phyloP scores from a whole-genome alignment of 192 early-diverging fungal species.

The Radiomyces spectabilis region DNA sequence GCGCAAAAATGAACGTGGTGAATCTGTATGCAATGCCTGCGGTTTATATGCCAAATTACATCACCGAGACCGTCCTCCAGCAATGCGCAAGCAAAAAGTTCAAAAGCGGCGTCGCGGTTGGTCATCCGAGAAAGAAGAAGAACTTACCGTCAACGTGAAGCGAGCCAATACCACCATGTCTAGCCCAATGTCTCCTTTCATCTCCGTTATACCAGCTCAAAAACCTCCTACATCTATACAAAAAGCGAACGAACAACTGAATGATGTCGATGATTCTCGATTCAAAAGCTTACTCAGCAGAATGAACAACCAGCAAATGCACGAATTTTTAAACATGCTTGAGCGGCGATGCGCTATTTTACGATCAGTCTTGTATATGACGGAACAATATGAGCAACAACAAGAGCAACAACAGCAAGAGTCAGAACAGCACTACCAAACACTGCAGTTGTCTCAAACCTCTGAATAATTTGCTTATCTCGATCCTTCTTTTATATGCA shows the following conservation, averaged over 20 bases:
- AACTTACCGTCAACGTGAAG: too few species aligned
- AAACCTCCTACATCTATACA: neutral
- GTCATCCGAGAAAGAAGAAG: constrained; percentile 28
- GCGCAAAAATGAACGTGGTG: constrained; percentile 65
- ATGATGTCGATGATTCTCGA: constrained; percentile 24
- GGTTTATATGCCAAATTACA: constrained; percentile 92
- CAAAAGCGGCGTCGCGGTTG: constrained; percentile 49
- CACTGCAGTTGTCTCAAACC: too few species aligned
- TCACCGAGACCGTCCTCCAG: constrained; percentile 73
- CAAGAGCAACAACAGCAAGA: too few species aligned
- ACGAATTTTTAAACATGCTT: constrained; percentile 44
- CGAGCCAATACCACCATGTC: neutral
- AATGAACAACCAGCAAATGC: constrained; percentile 45
- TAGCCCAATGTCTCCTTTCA: neutral
- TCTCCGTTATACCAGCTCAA: neutral
- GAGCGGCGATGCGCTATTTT: constrained; percentile 49
- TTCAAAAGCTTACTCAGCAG: constrained; percentile 23
- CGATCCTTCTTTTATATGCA: neutral
- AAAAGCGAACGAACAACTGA: constrained; percentile 5
- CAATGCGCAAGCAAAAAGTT: constrained; percentile 66
- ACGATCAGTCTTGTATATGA: constrained; percentile 9
- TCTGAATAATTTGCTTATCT: too few species aligned
- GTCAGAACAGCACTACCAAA: too few species aligned
- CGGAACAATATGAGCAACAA: too few species aligned
- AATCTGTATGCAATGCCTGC: constrained; percentile 78